Evolutionary conservation across 306 rosid genomes (phyloP), one percentile per base, ranked within the genome.

Genomic region (Styphnolobium japonicum): DNA sequence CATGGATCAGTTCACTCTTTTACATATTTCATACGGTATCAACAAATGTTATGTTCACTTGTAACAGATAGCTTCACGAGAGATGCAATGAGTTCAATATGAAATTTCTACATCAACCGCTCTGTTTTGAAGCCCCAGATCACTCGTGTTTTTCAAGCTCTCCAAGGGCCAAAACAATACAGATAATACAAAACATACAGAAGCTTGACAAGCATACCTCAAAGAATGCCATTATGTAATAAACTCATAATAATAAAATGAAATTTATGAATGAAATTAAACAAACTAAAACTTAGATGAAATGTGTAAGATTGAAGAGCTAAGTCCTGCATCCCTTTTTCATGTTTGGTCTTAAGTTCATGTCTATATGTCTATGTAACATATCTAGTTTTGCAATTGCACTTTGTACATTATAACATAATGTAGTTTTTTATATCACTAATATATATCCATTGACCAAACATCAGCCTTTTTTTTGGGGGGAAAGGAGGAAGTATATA

Each of bases 51-150:
- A 42, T 40, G 40, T 19, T 78, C 40, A 79, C 46, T 65, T 53
- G 65, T 46, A 10, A 77, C 22, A 16, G 71, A 27, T 67, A 46
- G 73, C 46, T 55, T 65, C 73, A 18, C 2, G 45, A 61, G 74
- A 57, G 83, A 71, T 58, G 49, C 67, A 55, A 74, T 19, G 43
- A 52, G 58, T 49, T 51, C 67, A 31, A 58, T 72, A 65, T 29
- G 74, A 52, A 66, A 61, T 73, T 71, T 81, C 77, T 46, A 60
- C 80, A 76, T 60, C 61, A 39, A 37, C 52, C 19, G 10, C 68
- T 27, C 68, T 27, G 15, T 14, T 60, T 16, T 12, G 58, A 46
- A 37, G 29, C 15, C 53, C 29, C 39, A 16, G 10, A 46, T 67
- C 5, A 25, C 36, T 16, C 27, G 25, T 27, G 29, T 31, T 63